Base-by-base conservation (phyloP, 306 rosid species). In the Mucuna pruriens region DNA sequence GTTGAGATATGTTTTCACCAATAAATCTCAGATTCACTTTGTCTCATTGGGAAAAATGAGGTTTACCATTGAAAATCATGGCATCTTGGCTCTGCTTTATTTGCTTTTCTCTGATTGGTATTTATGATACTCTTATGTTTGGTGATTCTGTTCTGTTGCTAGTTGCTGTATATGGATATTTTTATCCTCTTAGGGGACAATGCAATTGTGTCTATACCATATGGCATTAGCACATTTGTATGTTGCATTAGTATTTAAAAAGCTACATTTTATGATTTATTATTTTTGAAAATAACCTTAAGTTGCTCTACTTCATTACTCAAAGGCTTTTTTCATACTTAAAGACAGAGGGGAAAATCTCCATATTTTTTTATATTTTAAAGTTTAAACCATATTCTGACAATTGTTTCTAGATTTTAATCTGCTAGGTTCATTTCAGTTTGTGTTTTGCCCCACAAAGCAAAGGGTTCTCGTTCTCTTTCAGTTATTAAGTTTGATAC, bases 301-400 rank as follows among this genome's bases (percentile, higher is more conserved):
- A 48, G 25, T 71, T 48, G 61, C 25, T 39, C 9, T 60, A 45
- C 52, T 31, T 80, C 62, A 20, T 39, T 39, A 31, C 34, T 7
- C 16, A 20, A 20, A 57, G 17, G 62, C 61, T 69, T 52, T 54
- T 42, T 69, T 71, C 33, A n/a, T 69, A 54, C 55, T 54, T 19
- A 71, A 71, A 25, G 44, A 7, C 44, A 6, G 26, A 29, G 1
- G 16, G 57, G 22, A 51, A 62, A 26, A 45, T 54, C 16, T 46
- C 54, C 66, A 11, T 61, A 20, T 20, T 38, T 34, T 36, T 64
- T 22, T 67, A 22, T 38, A 46, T 36, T 64, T 22, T 67, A 22
- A 40, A 44, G 58, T 69, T 76, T 80, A 15, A 71, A 31, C 62
- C 17, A 23, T 63, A 19, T 64, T 34, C 58, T 71, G 54, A 33